Base-by-base conservation (phyloP, 257 asterid genomes). In the Misopates orontium region DNA sequence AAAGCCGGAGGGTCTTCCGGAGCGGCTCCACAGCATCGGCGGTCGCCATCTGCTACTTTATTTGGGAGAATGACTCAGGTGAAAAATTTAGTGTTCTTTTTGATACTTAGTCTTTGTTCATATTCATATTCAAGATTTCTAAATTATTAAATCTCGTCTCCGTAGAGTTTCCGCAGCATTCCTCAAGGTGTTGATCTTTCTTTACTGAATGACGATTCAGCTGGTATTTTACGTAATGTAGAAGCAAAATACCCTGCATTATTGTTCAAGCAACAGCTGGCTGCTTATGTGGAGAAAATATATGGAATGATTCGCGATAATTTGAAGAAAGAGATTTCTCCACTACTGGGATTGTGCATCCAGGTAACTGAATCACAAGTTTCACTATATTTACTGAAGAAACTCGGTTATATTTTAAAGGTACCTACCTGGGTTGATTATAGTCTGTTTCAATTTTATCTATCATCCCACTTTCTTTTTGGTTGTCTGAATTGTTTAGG, bases 21-120 rank as follows among this genome's bases (percentile, higher is more conserved):
- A 32, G 69, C 85, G 0, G 79, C 93, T 58, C 91, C 97, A 64
- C 91, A 80, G 62, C 96, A 94, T 72, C 87, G 99, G 28, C 85
- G 99, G 48, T 62, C 90, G 48, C 81, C 96, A 57, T 90, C 97
- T 21, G 95, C 97, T 64, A 75, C 95, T 71, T 76, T 94, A 19
- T 94, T 94, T 70, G 97, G 99, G 81, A 94, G 97, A 79, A 94
- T 94, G 99, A 88, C 96, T 31, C 97, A 86, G 95, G 99, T 88
- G 3, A 28, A 71, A 76, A 74, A 10, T 20, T 23, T 20, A 40
- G 39, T 39, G 39, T 52, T 15, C 36, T 39, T 55, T 54, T 48
- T 52, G 48, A 65, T 44, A 41, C 36, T 49, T 31, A n/a, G 18
- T 52, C 39, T 66, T 12, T 58, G 28, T 68, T 57, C 47, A 41